A percentile compares a stretch with the other conserved stretches of the same genome.
phyloP scores from a whole-genome alignment of 495 filamentous ascomycete species.

The Penicillium herquei region DNA sequence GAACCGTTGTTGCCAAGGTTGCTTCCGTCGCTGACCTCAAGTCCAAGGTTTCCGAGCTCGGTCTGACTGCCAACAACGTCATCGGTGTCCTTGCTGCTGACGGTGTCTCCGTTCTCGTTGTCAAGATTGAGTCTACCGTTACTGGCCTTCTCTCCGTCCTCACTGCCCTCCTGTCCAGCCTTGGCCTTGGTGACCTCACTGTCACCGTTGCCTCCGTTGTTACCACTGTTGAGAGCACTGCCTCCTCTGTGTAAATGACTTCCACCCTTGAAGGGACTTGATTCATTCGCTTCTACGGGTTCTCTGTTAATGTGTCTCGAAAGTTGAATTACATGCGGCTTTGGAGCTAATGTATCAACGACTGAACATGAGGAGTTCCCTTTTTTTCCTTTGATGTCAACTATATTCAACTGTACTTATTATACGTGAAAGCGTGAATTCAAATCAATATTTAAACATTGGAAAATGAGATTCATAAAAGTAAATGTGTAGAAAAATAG shows the following conservation, averaged over 20 bases:
- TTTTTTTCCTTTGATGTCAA: slow-evolving; percentile 6
- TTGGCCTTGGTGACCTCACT: slow-evolving; percentile 21
- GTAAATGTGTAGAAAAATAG: no score
- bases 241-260: slow-evolving; percentile 15
- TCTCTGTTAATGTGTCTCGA: slow-evolving; percentile 12
- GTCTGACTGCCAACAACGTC: slow-evolving; percentile 15
- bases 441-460: background rate
- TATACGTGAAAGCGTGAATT: slow-evolving; percentile 17
- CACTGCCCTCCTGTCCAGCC: no score
- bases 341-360: slow-evolving; percentile 13
- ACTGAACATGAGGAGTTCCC: slow-evolving; percentile 24
- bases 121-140: slow-evolving; percentile 16
- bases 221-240: background rate
- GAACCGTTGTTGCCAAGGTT: slow-evolving; percentile 21
- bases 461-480: no score
- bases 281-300: slow-evolving; percentile 22
- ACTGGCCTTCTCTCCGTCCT: slow-evolving; percentile 11
- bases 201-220: slow-evolving; percentile 18
- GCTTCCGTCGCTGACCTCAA: slow-evolving; percentile 4
- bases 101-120: slow-evolving; percentile 19
- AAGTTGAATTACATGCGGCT: slow-evolving; percentile 8
- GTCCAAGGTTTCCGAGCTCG: slow-evolving; percentile 12
- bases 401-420: slow-evolving; percentile 19
- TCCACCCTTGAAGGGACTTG: slow-evolving; percentile 16
- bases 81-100: slow-evolving; percentile 19